Conservation (phyloP, 495 filamentous ascomycete genomes). For the Aspergillus carlsbadensis region DNA sequence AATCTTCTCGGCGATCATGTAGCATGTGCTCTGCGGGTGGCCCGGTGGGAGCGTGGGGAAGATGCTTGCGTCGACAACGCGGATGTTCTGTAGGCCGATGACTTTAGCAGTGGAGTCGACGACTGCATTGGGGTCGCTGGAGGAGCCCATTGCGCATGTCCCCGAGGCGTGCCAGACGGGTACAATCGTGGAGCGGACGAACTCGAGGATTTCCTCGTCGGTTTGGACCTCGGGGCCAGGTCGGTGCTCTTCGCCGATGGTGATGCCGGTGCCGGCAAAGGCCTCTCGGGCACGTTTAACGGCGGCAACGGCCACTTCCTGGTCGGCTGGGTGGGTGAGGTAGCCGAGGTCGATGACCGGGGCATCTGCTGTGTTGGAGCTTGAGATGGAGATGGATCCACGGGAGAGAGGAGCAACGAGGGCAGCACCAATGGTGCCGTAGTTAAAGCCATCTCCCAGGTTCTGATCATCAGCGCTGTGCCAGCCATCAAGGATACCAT, state of each 20-base stretch:
- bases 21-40: slow-evolving; percentile 54
- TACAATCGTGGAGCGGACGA: slow-evolving; percentile 39
- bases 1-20: slow-evolving; percentile 18
- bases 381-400: slow-evolving; percentile 54
- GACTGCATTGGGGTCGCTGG: slow-evolving; percentile 50
- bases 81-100: slow-evolving; percentile 47
- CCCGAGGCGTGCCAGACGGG: slow-evolving; percentile 54
- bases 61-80: slow-evolving; percentile 59
- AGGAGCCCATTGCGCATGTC: slow-evolving; percentile 51
- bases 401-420: slow-evolving; percentile 49
- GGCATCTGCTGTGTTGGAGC: slow-evolving; percentile 33
- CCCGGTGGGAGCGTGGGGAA: slow-evolving; percentile 58
- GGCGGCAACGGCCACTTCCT: slow-evolving; percentile 50
- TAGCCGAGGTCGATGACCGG: slow-evolving; percentile 59
- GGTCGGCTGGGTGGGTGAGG: slow-evolving; percentile 52
- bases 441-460: slow-evolving; percentile 37
- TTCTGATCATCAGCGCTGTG: slow-evolving; percentile 35
- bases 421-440: slow-evolving; percentile 41
- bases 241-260: slow-evolving; percentile 46
- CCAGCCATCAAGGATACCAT: background rate
- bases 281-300: slow-evolving; percentile 50
- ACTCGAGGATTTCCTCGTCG: slow-evolving; percentile 52
- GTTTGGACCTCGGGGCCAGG: slow-evolving; percentile 48
- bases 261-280: slow-evolving; percentile 31
- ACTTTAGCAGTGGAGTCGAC: slow-evolving; percentile 52